Conservation (phyloP, 371 early-diverging fungal species). For the Rhizopus arrhizus region DNA sequence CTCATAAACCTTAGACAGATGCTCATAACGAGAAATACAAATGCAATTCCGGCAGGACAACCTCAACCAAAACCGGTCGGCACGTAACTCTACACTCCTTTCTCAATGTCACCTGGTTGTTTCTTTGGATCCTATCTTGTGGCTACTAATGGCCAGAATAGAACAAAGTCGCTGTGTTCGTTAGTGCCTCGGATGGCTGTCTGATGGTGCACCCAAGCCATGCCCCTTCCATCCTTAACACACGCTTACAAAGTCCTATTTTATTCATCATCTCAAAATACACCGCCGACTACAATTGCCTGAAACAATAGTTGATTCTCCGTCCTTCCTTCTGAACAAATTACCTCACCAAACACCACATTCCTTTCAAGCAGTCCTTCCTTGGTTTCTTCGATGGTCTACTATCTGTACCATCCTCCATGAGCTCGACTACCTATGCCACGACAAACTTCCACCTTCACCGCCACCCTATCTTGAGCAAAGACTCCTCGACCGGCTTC, state of each 20-base stretch:
- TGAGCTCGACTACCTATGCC: neutral
- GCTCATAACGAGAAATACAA: neutral
- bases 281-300: neutral
- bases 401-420: neutral
- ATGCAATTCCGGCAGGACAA: neutral
- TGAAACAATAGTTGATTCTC: neutral
- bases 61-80: neutral
- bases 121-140: constrained; percentile 1
- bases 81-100: neutral
- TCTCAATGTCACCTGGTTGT: neutral
- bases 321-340: neutral
- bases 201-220: neutral
- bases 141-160: neutral
- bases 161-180: constrained; percentile 10
- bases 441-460: neutral
- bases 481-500: neutral
- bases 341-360: neutral
- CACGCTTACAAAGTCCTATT: neutral
- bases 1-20: neutral
- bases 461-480: neutral
- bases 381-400: neutral
- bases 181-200: constrained; percentile 16
- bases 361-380: neutral
- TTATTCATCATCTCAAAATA: neutral
- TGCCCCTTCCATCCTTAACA: neutral